Evolutionary conservation across 257 asterid genomes (phyloP).

Genomic region (Solanum sejunctum): DNA sequence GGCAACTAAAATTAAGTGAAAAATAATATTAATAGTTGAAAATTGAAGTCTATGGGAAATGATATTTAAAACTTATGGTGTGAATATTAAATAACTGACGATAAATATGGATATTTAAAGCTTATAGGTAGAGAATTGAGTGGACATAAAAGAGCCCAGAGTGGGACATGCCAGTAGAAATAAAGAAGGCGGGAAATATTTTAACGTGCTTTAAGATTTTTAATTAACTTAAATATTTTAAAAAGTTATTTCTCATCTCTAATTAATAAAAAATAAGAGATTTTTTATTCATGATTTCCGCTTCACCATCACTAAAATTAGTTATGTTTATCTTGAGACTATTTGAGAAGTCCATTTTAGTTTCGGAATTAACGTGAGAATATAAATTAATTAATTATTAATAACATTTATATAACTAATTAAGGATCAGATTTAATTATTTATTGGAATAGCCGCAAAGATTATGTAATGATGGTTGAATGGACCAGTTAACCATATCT

Average conservation of each 20-base stretch:
- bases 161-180: not conserved
- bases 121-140: not conserved
- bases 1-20: too few relatives aligned
- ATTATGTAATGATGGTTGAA: not conserved
- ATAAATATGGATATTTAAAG: not conserved
- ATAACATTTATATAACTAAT: not conserved
- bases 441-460: not conserved
- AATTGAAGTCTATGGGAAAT: not conserved
- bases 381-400: not conserved
- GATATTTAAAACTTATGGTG: not conserved
- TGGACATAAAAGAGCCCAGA: not conserved
- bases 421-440: not conserved
- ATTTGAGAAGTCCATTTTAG: too few relatives aligned
- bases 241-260: too few relatives aligned
- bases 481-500: not conserved
- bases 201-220: too few relatives aligned
- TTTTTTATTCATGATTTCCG: too few relatives aligned
- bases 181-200: not conserved
- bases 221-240: too few relatives aligned
- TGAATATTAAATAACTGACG: not conserved
- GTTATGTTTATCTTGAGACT: too few relatives aligned
- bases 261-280: too few relatives aligned
- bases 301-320: too few relatives aligned
- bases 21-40: not conserved
- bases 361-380: too few relatives aligned